Base-by-base conservation (phyloP, 2,329 filamentous ascomycete genomes). In the Talaromyces sp. region DNA sequence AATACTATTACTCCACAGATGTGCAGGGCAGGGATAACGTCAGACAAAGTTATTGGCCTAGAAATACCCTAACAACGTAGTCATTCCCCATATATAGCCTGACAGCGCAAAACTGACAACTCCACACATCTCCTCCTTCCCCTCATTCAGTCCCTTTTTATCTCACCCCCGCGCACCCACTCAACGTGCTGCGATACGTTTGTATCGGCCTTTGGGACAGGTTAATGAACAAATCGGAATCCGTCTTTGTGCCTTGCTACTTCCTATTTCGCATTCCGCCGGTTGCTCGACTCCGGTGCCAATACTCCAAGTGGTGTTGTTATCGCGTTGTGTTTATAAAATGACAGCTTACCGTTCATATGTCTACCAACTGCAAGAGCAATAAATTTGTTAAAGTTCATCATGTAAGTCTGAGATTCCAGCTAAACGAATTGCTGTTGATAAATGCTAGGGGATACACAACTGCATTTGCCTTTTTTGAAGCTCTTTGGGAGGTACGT, bases 381-480 rank as follows among this genome's bases (percentile, higher is more conserved):
- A n/a, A 33, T 13, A 14, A 31, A n/a, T 52, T 52, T 2, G 9
- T 11, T 45, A n/a, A 14, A 3, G 8, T 35, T 24, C 52, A 39
- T 22, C n/a, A 56, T 56, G 33, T 56, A 37, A 37, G 33, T 24
- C 6, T 22, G 7, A 35, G 1, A 11, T 3, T 33, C 16, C 16
- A 19, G 2, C 16, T n/a, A 11, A 22, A 56, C n/a, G 11, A 16
- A 56, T 22, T 54, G 49, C 1, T 35, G 9, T 14, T 56, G 9
- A 56, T 10, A 7, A 1, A 45, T 0, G 22, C 1, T 47, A 76
- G 76, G 76, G 72, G 72, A 37, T 84, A 93, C 74, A 93, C 91
- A 9, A 87, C 91, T 13, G 92, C 90, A 0, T 91, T 89, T 72
- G 91, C 90, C 75, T 93, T 94, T 77, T 93, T 94, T 69, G 91